Evolutionary conservation across 2,329 filamentous ascomycete species (phyloP), one percentile per base, ranked within the genome.

Genomic region (Fonsecaea erecta): DNA sequence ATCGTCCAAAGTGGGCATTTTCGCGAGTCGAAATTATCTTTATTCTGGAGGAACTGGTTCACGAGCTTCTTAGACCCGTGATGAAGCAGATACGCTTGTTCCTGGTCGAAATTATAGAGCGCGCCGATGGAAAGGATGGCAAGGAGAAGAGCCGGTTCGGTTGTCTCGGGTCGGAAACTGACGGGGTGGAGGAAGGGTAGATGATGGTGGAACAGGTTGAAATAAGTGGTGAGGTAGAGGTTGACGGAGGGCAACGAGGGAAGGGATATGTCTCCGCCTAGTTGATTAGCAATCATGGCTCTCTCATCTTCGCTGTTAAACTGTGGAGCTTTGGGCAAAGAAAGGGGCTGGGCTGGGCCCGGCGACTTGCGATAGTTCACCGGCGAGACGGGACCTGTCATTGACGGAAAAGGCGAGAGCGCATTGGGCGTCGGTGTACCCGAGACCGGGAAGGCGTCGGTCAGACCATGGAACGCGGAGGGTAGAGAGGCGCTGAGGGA

Each of bases 1-100:
- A 98, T 98, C 54, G 94, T 95, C 94, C 95, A 98, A 14, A 99
- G 80, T 3, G 95, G 95, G 74, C 94, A 98, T 78, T 97, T 98
- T 73, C 94, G 89, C 8, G 95, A 98, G 82, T 94, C 97, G 78
- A 98, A 98, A 79, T 96, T 97, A 77, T 97, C 93, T 83, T 97
- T 97, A 81, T 97, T 96, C 79, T 97, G 93, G 68, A 99, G 79
- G 78, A 98, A 98, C 77, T 97, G 92, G 76, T 96, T 97, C 73
- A 98, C 93, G 18, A 99, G 86, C 30, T 98, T 91, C 82, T 98
- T 99, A 65, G 95, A 97, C 18, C 94, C 95, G 71, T 98, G 96
- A 79, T 99, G 95, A 24, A 97, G 87, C 85, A 96, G 92, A 77
- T 97, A 98, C 0, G 95, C 95, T 76, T 97, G 91, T 73, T 98